Conservation (phyloP, 2,329 filamentous ascomycete genomes). For the Apiospora malaysiana region DNA sequence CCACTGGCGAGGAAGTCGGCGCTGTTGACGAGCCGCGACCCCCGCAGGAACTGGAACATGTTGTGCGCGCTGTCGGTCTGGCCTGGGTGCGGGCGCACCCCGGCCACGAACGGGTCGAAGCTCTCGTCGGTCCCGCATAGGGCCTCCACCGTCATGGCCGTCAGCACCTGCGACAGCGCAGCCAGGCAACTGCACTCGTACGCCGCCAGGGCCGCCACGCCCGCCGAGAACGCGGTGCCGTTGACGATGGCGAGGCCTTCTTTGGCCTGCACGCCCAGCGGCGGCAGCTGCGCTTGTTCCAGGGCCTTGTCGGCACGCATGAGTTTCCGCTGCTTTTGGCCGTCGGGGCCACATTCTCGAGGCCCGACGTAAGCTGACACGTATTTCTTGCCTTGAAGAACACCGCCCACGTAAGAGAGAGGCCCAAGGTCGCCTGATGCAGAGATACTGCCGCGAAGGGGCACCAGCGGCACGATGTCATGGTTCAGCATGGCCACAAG, state of each 20-base stretch:
- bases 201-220: slow-evolving; percentile 51
- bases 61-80: slow-evolving; percentile 63
- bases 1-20: slow-evolving; percentile 37
- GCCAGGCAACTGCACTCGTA: slow-evolving; percentile 60
- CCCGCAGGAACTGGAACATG: slow-evolving; percentile 55
- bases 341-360: background rate
- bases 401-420: slow-evolving; percentile 49
- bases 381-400: slow-evolving; percentile 38
- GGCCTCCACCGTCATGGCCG: slow-evolving; percentile 66
- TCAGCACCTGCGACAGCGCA: slow-evolving; percentile 61
- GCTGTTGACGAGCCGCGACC: slow-evolving; percentile 48
- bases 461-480: slow-evolving; percentile 51
- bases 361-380: slow-evolving; percentile 21
- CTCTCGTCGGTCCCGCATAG: slow-evolving; percentile 61
- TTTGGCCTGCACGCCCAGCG: slow-evolving; percentile 38
- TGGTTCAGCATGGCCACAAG: slow-evolving; percentile 50
- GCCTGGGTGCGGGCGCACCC: slow-evolving; percentile 63
- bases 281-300: slow-evolving; percentile 38
- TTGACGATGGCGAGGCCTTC: slow-evolving; percentile 55
- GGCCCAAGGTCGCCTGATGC: slow-evolving; percentile 56
- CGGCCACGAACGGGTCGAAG: slow-evolving; percentile 63
- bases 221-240: slow-evolving; percentile 49
- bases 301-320: slow-evolving; percentile 44
- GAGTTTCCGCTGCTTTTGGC: background rate
- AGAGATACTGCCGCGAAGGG: slow-evolving; percentile 55